Base-by-base conservation (phyloP, 345 rosid species). In the Dimocarpus longan region DNA sequence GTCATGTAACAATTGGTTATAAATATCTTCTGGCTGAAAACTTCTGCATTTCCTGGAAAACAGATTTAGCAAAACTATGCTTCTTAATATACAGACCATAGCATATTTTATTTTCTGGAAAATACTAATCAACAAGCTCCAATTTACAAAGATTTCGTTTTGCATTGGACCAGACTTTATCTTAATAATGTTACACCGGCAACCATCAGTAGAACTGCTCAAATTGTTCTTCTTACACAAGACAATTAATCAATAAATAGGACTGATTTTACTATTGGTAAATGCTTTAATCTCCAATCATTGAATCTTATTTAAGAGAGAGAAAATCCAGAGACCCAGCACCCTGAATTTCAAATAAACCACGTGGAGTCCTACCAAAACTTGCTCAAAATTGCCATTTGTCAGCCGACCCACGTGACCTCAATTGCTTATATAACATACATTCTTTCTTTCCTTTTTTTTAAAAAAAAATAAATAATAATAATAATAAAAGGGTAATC, bases 181-280 rank as follows among this genome's bases (percentile, higher is more conserved):
- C 57, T 50, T n/a, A 46, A 15, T 67, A 56, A 39, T 76, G 40
- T 37, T 54, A 6, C 37, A 21, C 54, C 42, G 10, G 59, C 72
- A 21, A 67, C 60, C 7, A 76, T n/a, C 21, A 65, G 37, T 32
- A 32, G 37, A 21, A 68, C 8, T 56, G 57, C n/a, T 68, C 42
- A 56, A 56, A 44, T 77, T 68, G 43, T 21, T 68, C 32, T 24
- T 0, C 24, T 5, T 11, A 42, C 24, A 68, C 5, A 48, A 48
- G 4, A 10, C 12, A 48, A 48, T 42, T 42, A 42, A 42, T 32
- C 1, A 5, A 42, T 42, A 67, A 52, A 66, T n/a, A 32, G 1
- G 48, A 76, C 37, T 67, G 24, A 2, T 76, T 76, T 67, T 54
- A 54, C 48, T 66, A 21, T 50, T 7, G 64, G 71, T 66, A 48